Evolutionary conservation across 2,329 filamentous ascomycete species (phyloP).

Genomic region (Sporothrix dimorphospora): DNA sequence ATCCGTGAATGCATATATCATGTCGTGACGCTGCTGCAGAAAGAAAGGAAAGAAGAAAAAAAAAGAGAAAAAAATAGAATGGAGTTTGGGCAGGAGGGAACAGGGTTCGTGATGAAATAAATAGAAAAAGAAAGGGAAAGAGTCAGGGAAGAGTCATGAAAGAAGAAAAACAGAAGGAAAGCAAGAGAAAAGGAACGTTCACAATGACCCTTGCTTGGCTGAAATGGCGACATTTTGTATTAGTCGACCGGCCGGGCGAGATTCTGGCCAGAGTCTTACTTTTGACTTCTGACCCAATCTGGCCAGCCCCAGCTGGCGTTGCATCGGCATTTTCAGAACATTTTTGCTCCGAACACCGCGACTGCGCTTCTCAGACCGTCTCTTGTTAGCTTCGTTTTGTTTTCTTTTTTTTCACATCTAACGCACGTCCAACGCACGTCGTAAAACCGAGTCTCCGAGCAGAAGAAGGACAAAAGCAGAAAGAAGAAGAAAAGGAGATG

Average conservation of each 20-base stretch:
- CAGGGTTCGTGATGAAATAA: background rate
- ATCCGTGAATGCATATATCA: background rate
- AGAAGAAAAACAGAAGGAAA: background rate
- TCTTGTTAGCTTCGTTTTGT: background rate
- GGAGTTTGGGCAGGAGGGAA: background rate
- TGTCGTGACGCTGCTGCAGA: background rate
- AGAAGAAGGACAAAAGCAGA: background rate
- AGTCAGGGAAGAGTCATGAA: background rate
- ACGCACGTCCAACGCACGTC: background rate
- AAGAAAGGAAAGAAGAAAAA: background rate
- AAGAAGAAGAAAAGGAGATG: background rate
- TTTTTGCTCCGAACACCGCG: background rate
- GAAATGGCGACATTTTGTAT: constrained; percentile 12
- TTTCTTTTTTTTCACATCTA: background rate
- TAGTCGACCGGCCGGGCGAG: background rate
- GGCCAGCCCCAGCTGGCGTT: background rate
- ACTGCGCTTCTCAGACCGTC: background rate
- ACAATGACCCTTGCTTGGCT: background rate
- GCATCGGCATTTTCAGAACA: background rate
- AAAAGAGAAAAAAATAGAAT: too few relatives aligned
- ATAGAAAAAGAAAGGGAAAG: background rate
- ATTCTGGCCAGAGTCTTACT: background rate
- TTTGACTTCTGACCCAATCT: background rate
- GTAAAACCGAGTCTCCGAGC: background rate
- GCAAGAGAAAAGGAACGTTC: background rate